Base-by-base conservation (phyloP, 345 rosid genomes). In the Melaleuca quinquenervia region DNA sequence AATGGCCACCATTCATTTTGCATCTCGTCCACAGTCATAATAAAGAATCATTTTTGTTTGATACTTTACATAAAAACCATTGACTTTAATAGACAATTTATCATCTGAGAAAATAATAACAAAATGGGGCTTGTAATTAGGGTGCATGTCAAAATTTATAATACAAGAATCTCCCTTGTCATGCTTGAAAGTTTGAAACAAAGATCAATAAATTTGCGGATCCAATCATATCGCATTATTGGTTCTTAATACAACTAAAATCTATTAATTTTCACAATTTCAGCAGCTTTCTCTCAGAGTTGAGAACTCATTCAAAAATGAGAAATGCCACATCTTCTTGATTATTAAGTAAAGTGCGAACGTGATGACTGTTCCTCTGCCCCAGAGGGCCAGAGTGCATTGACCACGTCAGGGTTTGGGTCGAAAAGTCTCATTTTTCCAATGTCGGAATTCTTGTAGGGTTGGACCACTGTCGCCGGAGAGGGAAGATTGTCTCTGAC, bases 211-310 rank as follows among this genome's bases (percentile, higher is more conserved):
- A 49, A 75, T 60, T 52, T 50, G 89, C 64, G 90, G 90, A 91
- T 92, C 95, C 88, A 90, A 91, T 96, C 93, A 89, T 90, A 87
- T 88, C 93, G 91, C 99, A 96, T 95, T 91, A 85, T 92, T 86
- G 93, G 90, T 70, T 75, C 50, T 48, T 60, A 11, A 48, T 29
- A n/a, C 76, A 82, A 18, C 51, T 83, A 48, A 82, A 50, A 84
- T 18, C 50, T 22, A 20, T 16, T 44, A 44, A 36, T 70, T 32
- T 5, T 24, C n/a, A 48, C 78, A 70, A 20, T 36, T 24, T 41
- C 78, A 21, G 78, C 78, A 8, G 78, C 78, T 36, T 48, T 32
- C 48, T 5, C 45, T 41, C 78, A 70, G 48, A 70, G 78, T 52
- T 22, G 56, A 51, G 51, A 56, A 82, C 58, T 44, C 56, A 56